Base-by-base conservation (phyloP, 768 basidiomycete species). In the Hericium erinaceus region DNA sequence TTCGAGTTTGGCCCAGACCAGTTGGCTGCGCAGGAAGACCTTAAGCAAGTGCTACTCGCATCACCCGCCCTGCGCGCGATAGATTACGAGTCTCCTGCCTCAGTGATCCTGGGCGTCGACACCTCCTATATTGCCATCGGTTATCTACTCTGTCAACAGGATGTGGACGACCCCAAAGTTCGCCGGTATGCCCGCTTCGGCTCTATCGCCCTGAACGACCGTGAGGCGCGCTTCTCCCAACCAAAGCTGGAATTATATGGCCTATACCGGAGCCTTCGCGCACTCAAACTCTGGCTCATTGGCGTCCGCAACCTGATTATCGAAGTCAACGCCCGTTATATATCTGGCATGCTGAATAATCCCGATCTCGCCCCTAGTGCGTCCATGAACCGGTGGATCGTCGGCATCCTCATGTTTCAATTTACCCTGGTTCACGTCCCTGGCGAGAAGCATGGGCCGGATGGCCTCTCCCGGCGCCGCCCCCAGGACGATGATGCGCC, bases 131-230 rank as follows among this genome's bases (percentile, higher is more conserved):
- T 65, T 13, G 66, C 64, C 4, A 61, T 64, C 0, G 67, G 69
- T 2, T 70, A 59, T 54, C 54, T 70, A 1, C 60, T 76, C 0
- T 55, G 38, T 2, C 72, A 75, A 28, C 39, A 61, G 3, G 62
- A 68, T 22, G n/a, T 57, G 3, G 18, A 52, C 0, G 57, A 64
- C 1, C 55, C 63, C 0, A 58, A 59, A 12, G 58, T 64, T 0
- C 64, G 65, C 15, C 74, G 67, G 33, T 64, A 15, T 18, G 22
- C 67, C 0, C 60, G 66, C 0, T 80, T 77, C 48, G 67, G 74
- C 0, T 78, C 73, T 0, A 73, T 79, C 1, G 61, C 70, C 0
- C 64, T 77, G 24, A 74, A 74, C 41, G 67, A 60, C 0, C 59
- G 60, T 1, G 66, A 69, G 39, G 20, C 50, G 1, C 13, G 52